Evolutionary conservation across 805 yeast genomes (phyloP), one percentile per base, ranked within the genome.

Genomic region (Wickerhamiella alocasiicola): DNA sequence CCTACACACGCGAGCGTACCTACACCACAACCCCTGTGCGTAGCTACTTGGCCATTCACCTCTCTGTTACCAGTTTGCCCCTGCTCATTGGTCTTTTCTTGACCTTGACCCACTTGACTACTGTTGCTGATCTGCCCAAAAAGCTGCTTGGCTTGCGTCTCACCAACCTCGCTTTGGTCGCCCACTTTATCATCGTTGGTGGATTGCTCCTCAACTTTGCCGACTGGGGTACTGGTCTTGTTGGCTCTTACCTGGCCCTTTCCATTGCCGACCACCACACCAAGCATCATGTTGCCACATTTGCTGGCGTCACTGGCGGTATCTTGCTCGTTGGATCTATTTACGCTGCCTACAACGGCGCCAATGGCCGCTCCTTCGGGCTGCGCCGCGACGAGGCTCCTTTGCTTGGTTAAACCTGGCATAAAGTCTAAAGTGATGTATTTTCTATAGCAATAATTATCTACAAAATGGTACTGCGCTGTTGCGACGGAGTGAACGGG

Each of bases 81-180:
- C 57, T 80, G 41, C 65, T 79, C 28, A 82, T 93, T 93, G 61
- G 76, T 27, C 55, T 79, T 42, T 80, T 74, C 54, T 77, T 76
- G 18, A 55, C 82, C 28, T 78, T 81, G 64, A 81, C 93, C 91
- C 79, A 78, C 53, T 93, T 93, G 35, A 28, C 27, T 33, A 85
- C 91, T 2, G 78, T 77, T 21, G 55, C 78, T 55, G 70, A 76
- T 61, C 79, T 76, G 44, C 71, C 79, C 11, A 70, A 70, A 42
- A 45, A 47, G 42, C 57, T 79, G n/a, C 59, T 71, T 15, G 76
- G 82, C n/a, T 67, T 91, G 44, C 60, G 83, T 39, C 46, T 81
- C 16, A 81, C 87, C 39, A 81, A 81, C 56, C 57, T 81, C 26
- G 66, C 78, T 47, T 71, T 82, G 52, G 81, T 94, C 93, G 76